These are phyloP conservation scores for Phylloporus sp. DNA, from an alignment of 768 basidiomycete genomes.

Conservation along the genomic window DNA sequence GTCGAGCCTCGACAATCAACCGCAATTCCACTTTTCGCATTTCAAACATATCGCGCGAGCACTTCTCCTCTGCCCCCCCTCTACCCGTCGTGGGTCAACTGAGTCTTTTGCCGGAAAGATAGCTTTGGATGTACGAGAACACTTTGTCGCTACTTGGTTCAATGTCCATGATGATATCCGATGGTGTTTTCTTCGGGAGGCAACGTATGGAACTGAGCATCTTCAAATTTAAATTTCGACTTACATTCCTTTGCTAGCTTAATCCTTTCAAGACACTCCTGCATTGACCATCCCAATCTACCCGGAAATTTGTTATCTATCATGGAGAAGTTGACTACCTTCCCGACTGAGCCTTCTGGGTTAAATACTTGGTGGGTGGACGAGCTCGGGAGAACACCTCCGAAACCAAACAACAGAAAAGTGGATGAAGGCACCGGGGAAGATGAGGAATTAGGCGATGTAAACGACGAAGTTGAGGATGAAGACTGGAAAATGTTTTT, in stretches of 20 bases:
- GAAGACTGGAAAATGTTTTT: slow-evolving; percentile 83
- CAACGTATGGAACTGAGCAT: slow-evolving; percentile 46
- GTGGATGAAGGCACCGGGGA: slow-evolving; percentile 36
- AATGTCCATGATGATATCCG: slow-evolving; percentile 78
- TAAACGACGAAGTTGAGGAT: slow-evolving; percentile 40
- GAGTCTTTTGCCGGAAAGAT: slow-evolving; percentile 35
- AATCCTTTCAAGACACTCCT: slow-evolving; percentile 24
- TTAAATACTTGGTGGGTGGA: slow-evolving; percentile 78
- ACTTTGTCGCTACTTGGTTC: slow-evolving; percentile 71
- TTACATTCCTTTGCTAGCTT: slow-evolving; percentile 9
- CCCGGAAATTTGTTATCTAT: slow-evolving; percentile 56
- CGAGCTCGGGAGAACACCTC: slow-evolving; percentile 57
- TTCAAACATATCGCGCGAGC: slow-evolving; percentile 62
- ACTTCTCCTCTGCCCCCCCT: slow-evolving; percentile 59
- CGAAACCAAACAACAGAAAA: slow-evolving; percentile 44
- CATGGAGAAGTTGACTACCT: slow-evolving; percentile 64
- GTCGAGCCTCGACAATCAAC: slow-evolving; percentile 39
- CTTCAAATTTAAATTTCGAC: neutral
- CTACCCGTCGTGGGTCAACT: slow-evolving; percentile 28
- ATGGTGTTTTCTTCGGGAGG: slow-evolving; percentile 85
- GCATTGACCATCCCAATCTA: slow-evolving; percentile 37
- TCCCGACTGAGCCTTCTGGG: slow-evolving; percentile 68
- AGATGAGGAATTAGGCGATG: slow-evolving; percentile 31
- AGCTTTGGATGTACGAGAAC: slow-evolving; percentile 56
- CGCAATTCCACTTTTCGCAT: slow-evolving; percentile 66